Evolutionary conservation across 305 asterid genomes (phyloP).

Genomic region (Fraxinus ornus): DNA sequence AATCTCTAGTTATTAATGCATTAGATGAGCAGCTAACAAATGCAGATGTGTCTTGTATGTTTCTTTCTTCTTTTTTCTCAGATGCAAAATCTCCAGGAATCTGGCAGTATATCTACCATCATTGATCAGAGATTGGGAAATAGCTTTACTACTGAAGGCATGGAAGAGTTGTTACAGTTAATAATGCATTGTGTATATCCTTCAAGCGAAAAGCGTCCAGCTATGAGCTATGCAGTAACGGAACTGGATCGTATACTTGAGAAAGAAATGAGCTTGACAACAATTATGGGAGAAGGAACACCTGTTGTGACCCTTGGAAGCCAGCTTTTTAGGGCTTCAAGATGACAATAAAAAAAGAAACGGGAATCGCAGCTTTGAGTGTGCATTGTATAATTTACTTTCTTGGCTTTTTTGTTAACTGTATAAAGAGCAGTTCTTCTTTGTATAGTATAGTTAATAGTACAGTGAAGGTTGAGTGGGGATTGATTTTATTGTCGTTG

Average conservation of each 20-base stretch:
- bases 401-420: constrained; percentile 45
- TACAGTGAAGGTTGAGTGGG: not conserved
- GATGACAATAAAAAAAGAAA: constrained; percentile 31
- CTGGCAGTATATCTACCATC: constrained; percentile 49
- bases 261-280: constrained; percentile 87
- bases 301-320: constrained; percentile 86
- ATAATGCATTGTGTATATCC: constrained; percentile 56
- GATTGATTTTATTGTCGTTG: not conserved
- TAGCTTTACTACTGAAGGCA: constrained; percentile 76
- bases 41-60: too few relatives aligned
- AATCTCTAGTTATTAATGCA: not conserved
- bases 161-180: constrained; percentile 74
- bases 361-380: constrained; percentile 18
- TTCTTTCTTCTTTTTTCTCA: constrained; percentile 21
- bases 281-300: constrained; percentile 91
- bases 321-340: constrained; percentile 79
- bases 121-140: constrained; percentile 70
- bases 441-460: constrained; percentile 1
- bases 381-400: not conserved
- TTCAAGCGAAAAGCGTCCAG: constrained; percentile 73
- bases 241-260: constrained; percentile 81
- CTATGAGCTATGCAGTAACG: constrained; percentile 59
- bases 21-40: not conserved
- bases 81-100: constrained; percentile 70
- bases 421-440: constrained; percentile 68